Evolutionary conservation across 805 yeast genomes (phyloP).

Genomic region (Lachancea dasiensis): DNA sequence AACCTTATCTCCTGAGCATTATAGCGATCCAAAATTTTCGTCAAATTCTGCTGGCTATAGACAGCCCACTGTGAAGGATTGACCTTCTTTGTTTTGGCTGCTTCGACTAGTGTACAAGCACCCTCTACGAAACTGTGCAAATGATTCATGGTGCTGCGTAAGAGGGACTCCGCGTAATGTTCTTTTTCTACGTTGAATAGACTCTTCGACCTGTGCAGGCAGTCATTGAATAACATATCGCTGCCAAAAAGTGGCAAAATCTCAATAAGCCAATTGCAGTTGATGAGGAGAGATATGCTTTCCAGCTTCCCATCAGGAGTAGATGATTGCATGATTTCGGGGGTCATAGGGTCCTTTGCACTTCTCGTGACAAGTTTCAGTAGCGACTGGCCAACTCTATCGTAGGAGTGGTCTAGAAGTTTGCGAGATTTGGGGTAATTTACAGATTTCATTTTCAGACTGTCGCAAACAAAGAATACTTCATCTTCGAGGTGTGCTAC

Average conservation of each 20-base stretch:
- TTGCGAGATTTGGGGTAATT: constrained; percentile 18
- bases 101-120: constrained; percentile 45
- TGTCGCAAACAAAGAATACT: background rate
- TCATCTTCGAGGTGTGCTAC: constrained; percentile 35
- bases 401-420: constrained; percentile 22
- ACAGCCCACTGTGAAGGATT: constrained; percentile 57
- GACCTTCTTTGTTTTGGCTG: constrained; percentile 25
- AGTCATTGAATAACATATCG: constrained; percentile 17
- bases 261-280: constrained; percentile 48
- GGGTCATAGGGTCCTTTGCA: background rate
- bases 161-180: constrained; percentile 41
- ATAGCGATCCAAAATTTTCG: constrained; percentile 49
- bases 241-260: constrained; percentile 26
- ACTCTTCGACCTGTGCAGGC: constrained; percentile 21
- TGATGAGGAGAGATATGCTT: constrained; percentile 45
- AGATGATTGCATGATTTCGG: constrained; percentile 1
- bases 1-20: constrained; percentile 52
- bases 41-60: constrained; percentile 53
- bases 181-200: constrained; percentile 33
- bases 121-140: constrained; percentile 59
- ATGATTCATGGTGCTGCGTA: constrained; percentile 58
- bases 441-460: background rate
- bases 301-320: constrained; percentile 27
- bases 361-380: constrained; percentile 26
- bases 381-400: constrained; percentile 27